Evolutionary conservation across 352 stramenopile genomes (phyloP).

Genomic region (Pythium brachiatum): DNA sequence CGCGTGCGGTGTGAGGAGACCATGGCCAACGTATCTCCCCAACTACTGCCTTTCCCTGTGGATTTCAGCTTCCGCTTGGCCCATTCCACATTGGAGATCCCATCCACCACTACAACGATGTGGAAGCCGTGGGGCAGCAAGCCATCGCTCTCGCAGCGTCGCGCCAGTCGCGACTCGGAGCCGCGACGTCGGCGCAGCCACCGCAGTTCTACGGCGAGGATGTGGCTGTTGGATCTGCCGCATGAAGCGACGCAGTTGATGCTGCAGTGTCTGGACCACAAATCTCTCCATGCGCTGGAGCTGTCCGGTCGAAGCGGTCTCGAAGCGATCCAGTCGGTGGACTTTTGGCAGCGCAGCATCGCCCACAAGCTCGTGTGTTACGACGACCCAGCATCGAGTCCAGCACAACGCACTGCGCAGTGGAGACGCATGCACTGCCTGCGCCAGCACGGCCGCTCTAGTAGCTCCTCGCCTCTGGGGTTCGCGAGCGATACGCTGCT

Average conservation of each 20-base stretch:
- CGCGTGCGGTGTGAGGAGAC: too few species aligned
- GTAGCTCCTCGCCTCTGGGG: background rate
- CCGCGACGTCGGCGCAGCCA: background rate
- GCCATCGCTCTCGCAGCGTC: slow-evolving; percentile 1
- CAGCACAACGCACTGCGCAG: background rate
- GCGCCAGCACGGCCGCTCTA: background rate
- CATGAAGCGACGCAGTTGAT: slow-evolving; percentile 1
- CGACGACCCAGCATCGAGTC: background rate
- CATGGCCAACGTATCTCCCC: background rate
- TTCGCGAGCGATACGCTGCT: slow-evolving; percentile 22
- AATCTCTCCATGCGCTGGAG: slow-evolving; percentile 18
- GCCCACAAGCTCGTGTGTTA: slow-evolving; percentile 9
- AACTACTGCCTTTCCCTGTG: background rate
- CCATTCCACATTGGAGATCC: background rate
- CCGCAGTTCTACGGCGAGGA: background rate
- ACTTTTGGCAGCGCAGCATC: slow-evolving; percentile 13
- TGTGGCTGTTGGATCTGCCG: slow-evolving; percentile 10
- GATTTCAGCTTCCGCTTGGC: background rate
- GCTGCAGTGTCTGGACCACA: slow-evolving; percentile 15
- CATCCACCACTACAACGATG: background rate
- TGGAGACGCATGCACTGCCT: slow-evolving; percentile 26
- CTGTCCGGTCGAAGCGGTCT: slow-evolving; percentile 7
- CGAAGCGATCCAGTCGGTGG: slow-evolving; percentile 1
- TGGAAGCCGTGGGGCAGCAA: slow-evolving; percentile 16
- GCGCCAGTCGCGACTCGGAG: background rate